Percentiles rank a stretch among this genome's conserved stretches.
These are phyloP conservation scores for Fibroporia radiculosa DNA, from an alignment of 768 basidiomycete species.

Conservation along the genomic window DNA sequence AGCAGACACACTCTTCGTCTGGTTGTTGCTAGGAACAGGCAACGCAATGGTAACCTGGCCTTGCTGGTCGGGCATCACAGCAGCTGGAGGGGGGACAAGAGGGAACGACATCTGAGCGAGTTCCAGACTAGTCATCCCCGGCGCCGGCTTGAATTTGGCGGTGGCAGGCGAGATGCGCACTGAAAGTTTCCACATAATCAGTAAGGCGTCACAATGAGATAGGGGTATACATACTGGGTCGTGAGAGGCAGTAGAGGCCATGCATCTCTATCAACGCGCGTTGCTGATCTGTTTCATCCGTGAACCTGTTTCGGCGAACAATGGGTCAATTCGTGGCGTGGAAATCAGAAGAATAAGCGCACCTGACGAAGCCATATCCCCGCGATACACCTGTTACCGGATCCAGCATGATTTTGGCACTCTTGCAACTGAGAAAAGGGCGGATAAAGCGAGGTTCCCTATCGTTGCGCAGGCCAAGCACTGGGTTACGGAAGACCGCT, in stretches of 20 bases:
- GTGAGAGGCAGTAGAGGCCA: constrained; percentile 80
- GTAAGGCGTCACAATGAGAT: constrained; percentile 2
- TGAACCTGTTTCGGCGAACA: constrained; percentile 50
- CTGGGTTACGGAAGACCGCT: constrained; percentile 85
- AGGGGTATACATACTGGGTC: constrained; percentile 59
- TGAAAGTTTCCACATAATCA: constrained; percentile 29
- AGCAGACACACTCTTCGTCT: constrained; percentile 61
- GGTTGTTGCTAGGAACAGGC: constrained; percentile 36
- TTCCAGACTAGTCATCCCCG: constrained; percentile 27
- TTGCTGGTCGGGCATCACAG: constrained; percentile 25
- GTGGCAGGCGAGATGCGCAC: constrained; percentile 91
- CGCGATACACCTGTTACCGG: constrained; percentile 83
- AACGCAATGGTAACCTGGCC: constrained; percentile 39
- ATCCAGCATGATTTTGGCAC: constrained; percentile 93
- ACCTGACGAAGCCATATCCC: constrained; percentile 92
- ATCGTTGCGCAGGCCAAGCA: constrained; percentile 77
- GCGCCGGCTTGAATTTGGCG: constrained; percentile 71
- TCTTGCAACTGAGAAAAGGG: constrained; percentile 88
- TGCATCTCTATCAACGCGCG: constrained; percentile 90
- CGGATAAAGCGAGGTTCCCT: constrained; percentile 84
- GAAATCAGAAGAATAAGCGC: constrained; percentile 18
- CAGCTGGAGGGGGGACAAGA: constrained; percentile 12
- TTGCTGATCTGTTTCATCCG: constrained; percentile 82
- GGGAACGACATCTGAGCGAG: constrained; percentile 40
- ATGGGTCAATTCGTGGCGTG: background rate